phyloP scores from a whole-genome alignment of 2,329 filamentous ascomycete species.

The Ophiostoma ulmi region DNA sequence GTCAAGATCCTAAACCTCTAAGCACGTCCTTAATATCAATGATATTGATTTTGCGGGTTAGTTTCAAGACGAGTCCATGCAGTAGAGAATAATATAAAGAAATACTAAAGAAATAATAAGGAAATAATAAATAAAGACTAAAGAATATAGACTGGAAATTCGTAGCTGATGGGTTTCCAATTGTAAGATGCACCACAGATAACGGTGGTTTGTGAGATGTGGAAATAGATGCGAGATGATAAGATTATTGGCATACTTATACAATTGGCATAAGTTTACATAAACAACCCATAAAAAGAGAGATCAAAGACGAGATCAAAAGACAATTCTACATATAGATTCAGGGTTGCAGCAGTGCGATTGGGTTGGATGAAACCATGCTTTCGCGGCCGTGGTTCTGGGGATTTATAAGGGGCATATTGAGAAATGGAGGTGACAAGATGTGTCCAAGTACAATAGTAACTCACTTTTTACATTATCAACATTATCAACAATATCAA shows the following conservation, averaged over 20 bases:
- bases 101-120: too few relatives aligned
- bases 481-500: neutral
- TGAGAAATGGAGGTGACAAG: neutral
- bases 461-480: neutral
- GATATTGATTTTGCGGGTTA: neutral
- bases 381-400: constrained; percentile 3
- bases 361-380: constrained; percentile 11
- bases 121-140: too few relatives aligned
- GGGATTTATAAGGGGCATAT: neutral
- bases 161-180: neutral
- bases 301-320: neutral
- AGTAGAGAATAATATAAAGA: too few relatives aligned
- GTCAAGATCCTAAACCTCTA: neutral
- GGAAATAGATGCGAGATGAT: too few relatives aligned
- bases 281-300: too few relatives aligned
- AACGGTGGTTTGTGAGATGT: neutral
- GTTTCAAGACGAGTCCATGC: neutral
- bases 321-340: neutral
- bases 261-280: too few relatives aligned
- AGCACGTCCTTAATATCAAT: neutral
- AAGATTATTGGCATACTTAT: too few relatives aligned
- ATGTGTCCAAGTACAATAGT: neutral
- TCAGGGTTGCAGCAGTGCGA: constrained; percentile 3
- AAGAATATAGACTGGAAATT: too few relatives aligned
- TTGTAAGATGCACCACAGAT: neutral